Percentiles rank a stretch among this genome's conserved stretches.
These are phyloP conservation scores for Tripterygium wilfordii DNA, from an alignment of 177 flowering plant species.

Conservation along the genomic window DNA sequence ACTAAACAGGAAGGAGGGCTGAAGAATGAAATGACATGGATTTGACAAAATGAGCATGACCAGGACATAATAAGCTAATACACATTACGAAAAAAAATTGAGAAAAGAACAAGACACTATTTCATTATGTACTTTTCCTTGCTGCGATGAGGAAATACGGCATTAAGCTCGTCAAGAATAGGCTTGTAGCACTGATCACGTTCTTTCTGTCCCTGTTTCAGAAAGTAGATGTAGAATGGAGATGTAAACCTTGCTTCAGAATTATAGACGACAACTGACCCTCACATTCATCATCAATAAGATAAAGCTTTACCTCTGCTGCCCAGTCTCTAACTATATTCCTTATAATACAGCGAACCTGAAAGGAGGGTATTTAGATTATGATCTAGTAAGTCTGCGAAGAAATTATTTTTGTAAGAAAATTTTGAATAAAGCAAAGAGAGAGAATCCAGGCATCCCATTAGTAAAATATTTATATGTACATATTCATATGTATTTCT, in stretches of 20 bases:
- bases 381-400: too few relatives aligned
- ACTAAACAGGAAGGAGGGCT: constrained; percentile 93
- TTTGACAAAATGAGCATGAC: too few relatives aligned
- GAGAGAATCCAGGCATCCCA: too few relatives aligned
- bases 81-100: background rate
- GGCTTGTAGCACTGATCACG: constrained; percentile 96
- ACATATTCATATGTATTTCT: too few relatives aligned
- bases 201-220: constrained; percentile 66
- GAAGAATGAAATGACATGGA: constrained; percentile 4
- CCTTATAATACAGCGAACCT: constrained; percentile 95
- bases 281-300: background rate
- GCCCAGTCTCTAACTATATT: constrained; percentile 98
- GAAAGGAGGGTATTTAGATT: constrained; percentile 9
- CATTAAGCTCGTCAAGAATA: constrained; percentile 87
- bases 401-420: too few relatives aligned
- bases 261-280: background rate
- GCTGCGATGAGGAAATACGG: constrained; percentile 60
- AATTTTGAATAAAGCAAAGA: too few relatives aligned
- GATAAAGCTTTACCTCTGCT: constrained; percentile 56
- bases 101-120: constrained; percentile 2
- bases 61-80: background rate
- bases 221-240: background rate
- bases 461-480: too few relatives aligned
- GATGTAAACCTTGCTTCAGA: background rate
- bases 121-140: constrained; percentile 51